A percentile compares a stretch with the other conserved stretches of the same genome.
Conservation (phyloP, 805 yeast genomes). For the Cyberlindnera galapagoensis region DNA sequence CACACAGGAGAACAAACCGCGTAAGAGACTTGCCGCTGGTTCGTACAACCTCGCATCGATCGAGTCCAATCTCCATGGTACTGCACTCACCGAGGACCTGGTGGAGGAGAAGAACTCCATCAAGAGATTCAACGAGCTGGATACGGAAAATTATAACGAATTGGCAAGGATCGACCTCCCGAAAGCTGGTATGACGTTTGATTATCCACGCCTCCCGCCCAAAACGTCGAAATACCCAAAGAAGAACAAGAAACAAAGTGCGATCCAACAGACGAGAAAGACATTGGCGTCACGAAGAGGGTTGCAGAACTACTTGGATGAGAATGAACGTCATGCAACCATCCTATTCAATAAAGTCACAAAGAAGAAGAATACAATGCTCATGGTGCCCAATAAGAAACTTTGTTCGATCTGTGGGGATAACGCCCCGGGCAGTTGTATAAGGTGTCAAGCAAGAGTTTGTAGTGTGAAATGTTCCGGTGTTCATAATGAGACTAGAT, state of each 20-base stretch:
- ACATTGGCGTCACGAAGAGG: conserved; percentile 34
- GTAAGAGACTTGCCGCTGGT: conserved; percentile 24
- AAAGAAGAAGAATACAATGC: conserved; percentile 25
- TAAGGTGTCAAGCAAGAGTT: conserved; percentile 34
- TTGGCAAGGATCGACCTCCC: conserved; percentile 32
- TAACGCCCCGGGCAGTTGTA: conserved; percentile 34
- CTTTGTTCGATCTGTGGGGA: conserved; percentile 42
- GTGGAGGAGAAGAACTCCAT: conserved; percentile 30
- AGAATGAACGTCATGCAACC: conserved; percentile 32
- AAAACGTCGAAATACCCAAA: conserved; percentile 10
- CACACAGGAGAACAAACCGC: conserved; percentile 8
- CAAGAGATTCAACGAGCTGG: conserved; percentile 35
- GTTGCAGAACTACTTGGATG: conserved; percentile 35
- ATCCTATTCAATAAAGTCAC: conserved; percentile 23
- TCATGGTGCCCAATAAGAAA: conserved; percentile 30
- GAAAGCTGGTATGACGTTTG: conserved; percentile 20
- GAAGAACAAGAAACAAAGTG: conserved; percentile 21
- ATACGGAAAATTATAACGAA: conserved; percentile 39
- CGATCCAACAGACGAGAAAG: conserved; percentile 29
- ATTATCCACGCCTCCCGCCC: conserved; percentile 18
- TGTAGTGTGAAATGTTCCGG: conserved; percentile 35
- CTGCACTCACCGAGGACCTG: conserved; percentile 21
- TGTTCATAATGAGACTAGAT: conserved; percentile 39
- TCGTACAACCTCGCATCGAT: conserved; percentile 22
- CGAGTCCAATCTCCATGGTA: conserved; percentile 23